These are phyloP conservation scores for Auricularia cornea DNA, from an alignment of 768 basidiomycete genomes.

Conservation along the genomic window DNA sequence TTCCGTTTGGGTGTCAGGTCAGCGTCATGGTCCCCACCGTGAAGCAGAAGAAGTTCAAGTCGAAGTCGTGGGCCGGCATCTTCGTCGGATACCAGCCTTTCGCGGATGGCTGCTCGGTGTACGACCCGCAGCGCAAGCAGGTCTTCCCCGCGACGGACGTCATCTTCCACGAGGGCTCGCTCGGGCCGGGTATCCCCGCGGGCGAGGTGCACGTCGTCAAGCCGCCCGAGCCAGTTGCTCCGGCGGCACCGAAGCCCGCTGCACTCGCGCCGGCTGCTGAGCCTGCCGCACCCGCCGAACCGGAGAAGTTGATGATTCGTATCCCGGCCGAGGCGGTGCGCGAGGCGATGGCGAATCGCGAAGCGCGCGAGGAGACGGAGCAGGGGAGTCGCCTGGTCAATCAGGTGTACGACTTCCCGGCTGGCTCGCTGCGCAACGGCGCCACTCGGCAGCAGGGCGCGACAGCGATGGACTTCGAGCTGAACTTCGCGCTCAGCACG, in stretches of 20 bases:
- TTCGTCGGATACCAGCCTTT: neutral
- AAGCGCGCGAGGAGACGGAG: neutral
- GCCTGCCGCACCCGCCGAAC: no score
- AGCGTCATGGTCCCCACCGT: slow-evolving; percentile 9
- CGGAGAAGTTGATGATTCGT: neutral
- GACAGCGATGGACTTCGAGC: neutral
- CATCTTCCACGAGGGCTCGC: slow-evolving; percentile 1
- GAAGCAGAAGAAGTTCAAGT: neutral
- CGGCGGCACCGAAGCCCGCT: neutral
- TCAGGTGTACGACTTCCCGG: neutral
- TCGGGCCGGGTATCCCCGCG: neutral
- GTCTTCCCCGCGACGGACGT: neutral
- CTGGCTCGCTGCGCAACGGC: neutral
- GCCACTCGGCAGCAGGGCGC: neutral
- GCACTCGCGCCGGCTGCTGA: neutral
- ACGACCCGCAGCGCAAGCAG: neutral
- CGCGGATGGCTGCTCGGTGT: neutral
- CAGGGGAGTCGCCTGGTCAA: neutral
- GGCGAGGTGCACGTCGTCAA: neutral
- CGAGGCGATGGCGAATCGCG: neutral
- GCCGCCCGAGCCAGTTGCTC: neutral
- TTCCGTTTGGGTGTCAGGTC: slow-evolving; percentile 10
- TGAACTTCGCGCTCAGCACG: neutral
- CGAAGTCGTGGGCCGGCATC: neutral
- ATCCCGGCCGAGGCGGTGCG: neutral